phyloP scores from a whole-genome alignment of 2,329 filamentous ascomycete genomes.

The Cytospora chrysosperma region DNA sequence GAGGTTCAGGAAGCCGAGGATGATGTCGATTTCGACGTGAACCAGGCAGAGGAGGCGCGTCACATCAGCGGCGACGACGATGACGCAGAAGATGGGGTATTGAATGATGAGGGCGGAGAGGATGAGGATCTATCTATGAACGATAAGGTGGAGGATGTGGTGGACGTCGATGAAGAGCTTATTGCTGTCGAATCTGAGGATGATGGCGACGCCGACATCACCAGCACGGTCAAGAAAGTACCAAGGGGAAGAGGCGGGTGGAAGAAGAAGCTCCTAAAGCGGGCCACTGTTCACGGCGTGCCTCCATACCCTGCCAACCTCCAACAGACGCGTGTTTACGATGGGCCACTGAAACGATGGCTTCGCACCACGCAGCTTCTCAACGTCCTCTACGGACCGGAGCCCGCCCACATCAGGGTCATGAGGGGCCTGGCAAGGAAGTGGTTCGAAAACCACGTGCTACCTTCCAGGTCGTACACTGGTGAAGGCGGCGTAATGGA shows the following conservation, averaged over 20 bases:
- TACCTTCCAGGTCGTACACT: constrained; percentile 38
- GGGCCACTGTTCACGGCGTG: constrained; percentile 32
- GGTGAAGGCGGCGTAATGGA: constrained; percentile 33
- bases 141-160: not conserved
- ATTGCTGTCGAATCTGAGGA: constrained; percentile 5
- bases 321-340: constrained; percentile 37
- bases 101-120: not conserved
- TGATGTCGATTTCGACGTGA: constrained; percentile 9
- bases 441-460: constrained; percentile 42
- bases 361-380: constrained; percentile 37
- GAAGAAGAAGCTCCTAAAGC: constrained; percentile 17
- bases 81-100: not conserved
- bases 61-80: constrained; percentile 5
- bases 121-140: not conserved
- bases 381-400: constrained; percentile 44
- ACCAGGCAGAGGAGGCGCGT: not conserved
- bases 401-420: constrained; percentile 35
- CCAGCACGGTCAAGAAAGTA: not conserved
- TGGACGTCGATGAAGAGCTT: constrained; percentile 4
- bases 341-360: constrained; percentile 39
- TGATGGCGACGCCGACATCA: not conserved
- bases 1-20: not conserved
- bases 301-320: constrained; percentile 34
- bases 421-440: constrained; percentile 40
- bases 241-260: constrained; percentile 8